phyloP scores from a whole-genome alignment of 2,329 filamentous ascomycete genomes.

The Trichoderma aggressivum region DNA sequence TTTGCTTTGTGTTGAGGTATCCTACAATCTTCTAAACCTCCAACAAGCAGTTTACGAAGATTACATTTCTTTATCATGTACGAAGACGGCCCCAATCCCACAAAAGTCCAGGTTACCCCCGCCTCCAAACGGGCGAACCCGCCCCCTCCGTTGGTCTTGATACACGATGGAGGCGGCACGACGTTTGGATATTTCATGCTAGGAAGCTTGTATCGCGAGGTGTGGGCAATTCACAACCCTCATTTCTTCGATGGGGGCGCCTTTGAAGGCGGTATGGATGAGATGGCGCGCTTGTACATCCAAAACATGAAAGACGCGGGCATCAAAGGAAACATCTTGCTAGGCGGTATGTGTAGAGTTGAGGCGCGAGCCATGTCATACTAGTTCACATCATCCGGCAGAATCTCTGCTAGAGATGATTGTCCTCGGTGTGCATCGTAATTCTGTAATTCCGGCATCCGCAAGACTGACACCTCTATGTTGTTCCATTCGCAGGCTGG shows the following conservation, averaged over 20 bases:
- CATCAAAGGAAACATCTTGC: conserved; percentile 26
- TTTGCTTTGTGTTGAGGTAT: neutral
- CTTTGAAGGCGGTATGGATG: conserved; percentile 30
- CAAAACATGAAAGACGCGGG: conserved; percentile 25
- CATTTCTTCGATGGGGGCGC: conserved; percentile 26
- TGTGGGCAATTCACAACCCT: conserved; percentile 32
- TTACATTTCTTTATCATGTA: conserved; percentile 18
- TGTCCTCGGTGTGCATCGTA: neutral
- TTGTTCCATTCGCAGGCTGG: conserved; percentile 25
- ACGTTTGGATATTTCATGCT: conserved; percentile 31
- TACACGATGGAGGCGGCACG: conserved; percentile 33
- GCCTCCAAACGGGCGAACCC: conserved; percentile 21
- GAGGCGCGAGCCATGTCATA: neutral
- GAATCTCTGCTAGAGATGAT: neutral
- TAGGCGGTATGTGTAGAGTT: conserved; percentile 26
- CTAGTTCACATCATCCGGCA: neutral
- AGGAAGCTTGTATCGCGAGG: conserved; percentile 28
- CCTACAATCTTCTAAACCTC: neutral
- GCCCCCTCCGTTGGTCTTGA: conserved; percentile 27
- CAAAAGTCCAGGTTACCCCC: conserved; percentile 23
- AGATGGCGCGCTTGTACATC: conserved; percentile 31
- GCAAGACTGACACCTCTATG: neutral
- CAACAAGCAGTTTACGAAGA: neutral
- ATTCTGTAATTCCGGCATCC: neutral
- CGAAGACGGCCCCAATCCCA: conserved; percentile 27